Conservation (phyloP, 805 yeast genomes). For the Debaryomyces prosopidis region DNA sequence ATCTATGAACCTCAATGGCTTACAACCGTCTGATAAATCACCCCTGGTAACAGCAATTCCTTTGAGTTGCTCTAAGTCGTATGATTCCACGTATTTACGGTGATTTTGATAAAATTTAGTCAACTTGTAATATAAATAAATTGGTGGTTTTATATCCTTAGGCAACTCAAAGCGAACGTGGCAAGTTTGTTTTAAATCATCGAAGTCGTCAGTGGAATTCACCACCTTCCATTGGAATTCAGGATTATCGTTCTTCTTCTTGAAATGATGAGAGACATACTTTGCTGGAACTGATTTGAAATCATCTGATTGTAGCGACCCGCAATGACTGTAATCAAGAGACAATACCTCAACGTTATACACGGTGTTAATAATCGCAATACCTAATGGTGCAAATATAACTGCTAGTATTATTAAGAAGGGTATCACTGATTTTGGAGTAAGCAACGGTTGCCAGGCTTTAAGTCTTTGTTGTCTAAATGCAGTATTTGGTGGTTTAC, state of each 20-base stretch:
- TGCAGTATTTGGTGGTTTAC: conserved; percentile 63
- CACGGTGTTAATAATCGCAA: conserved; percentile 78
- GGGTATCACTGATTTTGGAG: conserved; percentile 90
- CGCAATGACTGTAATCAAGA: conserved; percentile 77
- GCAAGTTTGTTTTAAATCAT: conserved; percentile 50
- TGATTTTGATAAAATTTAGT: conserved; percentile 95
- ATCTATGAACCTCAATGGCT: conserved; percentile 37
- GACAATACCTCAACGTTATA: conserved; percentile 72
- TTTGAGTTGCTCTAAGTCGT: conserved; percentile 74
- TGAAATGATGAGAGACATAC: conserved; percentile 64
- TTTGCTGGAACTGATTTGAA: conserved; percentile 58
- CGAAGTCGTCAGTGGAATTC: conserved; percentile 32
- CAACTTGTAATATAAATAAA: conserved; percentile 78
- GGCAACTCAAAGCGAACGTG: conserved; percentile 73
- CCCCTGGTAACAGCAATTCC: conserved; percentile 66
- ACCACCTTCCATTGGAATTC: conserved; percentile 66
- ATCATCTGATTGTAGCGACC: conserved; percentile 41
- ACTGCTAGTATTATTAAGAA: conserved; percentile 71
- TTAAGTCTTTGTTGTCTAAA: conserved; percentile 73
- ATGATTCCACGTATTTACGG: conserved; percentile 86
- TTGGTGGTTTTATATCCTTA: conserved; percentile 63
- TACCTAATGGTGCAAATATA: conserved; percentile 88
- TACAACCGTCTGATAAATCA: conserved; percentile 44
- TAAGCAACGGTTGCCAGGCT: conserved; percentile 84
- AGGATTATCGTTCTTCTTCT: conserved; percentile 36